These are phyloP conservation scores for Cardamine chenopodiifolia DNA, from an alignment of 345 rosid genomes.

Conservation along the genomic window DNA sequence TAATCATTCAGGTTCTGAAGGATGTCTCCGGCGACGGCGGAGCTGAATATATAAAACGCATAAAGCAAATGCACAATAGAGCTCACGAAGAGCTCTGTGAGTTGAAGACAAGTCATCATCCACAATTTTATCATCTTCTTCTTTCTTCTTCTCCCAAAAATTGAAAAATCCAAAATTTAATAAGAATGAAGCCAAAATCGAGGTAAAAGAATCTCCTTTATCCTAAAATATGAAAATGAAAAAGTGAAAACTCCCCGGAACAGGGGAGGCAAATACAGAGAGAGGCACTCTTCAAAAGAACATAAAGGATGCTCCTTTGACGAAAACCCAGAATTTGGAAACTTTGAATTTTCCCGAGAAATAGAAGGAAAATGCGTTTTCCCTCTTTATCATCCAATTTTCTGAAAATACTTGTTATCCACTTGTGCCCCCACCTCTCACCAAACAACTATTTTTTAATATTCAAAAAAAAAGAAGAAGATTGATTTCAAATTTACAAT, in stretches of 20 bases:
- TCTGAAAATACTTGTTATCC: slow-evolving; percentile 21
- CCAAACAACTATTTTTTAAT: not conserved
- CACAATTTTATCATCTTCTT: slow-evolving; percentile 66
- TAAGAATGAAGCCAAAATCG: slow-evolving; percentile 5
- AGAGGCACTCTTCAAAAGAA: slow-evolving; percentile 26
- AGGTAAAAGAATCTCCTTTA: slow-evolving; percentile 21
- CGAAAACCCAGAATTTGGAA: slow-evolving; percentile 36
- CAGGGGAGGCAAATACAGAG: slow-evolving; percentile 30
- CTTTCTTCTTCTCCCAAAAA: slow-evolving; percentile 22
- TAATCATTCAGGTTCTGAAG: slow-evolving; percentile 54
- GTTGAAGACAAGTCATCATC: slow-evolving; percentile 64
- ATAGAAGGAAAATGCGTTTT: slow-evolving; percentile 11
- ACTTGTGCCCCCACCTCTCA: slow-evolving; percentile 42
- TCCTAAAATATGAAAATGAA: not conserved
- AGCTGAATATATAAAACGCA: slow-evolving; percentile 84
- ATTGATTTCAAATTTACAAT: not conserved
- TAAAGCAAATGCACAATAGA: slow-evolving; percentile 74
- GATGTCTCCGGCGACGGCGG: slow-evolving; percentile 88
- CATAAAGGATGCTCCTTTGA: slow-evolving; percentile 37
- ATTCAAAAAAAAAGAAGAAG: not conserved
- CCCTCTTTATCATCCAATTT: slow-evolving; percentile 34
- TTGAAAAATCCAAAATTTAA: not conserved
- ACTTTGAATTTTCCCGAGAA: slow-evolving; percentile 26
- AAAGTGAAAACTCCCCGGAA: slow-evolving; percentile 25
- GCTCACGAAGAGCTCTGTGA: slow-evolving; percentile 82